Evolutionary conservation across 768 basidiomycete genomes (phyloP), one percentile per base, ranked within the genome.

Genomic region (Russula virescens): DNA sequence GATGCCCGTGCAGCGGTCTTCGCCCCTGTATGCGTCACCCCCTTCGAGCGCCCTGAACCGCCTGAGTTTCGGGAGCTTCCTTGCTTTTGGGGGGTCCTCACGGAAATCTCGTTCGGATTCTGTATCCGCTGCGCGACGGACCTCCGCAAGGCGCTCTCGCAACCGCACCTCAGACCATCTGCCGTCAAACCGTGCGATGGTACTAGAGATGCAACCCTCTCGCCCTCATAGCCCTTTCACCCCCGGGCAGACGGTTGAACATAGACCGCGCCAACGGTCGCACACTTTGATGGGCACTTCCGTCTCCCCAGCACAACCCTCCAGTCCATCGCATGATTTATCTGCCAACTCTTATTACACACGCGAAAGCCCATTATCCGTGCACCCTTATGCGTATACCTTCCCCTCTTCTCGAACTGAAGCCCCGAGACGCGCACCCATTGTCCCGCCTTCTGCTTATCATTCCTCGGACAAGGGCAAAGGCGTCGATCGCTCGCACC

Each of bases 371-470:
- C 59, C 64, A 38, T 13, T 57, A 47, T 68, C 57, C 53, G 73
- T 68, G 19, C 82, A 85, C 64, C 84, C 84, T 6, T 86, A 83
- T 69, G 81, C 81, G 13, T 79, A 80, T 69, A 72, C 73, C 21
- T 73, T 75, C 45, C 70, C 77, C 14, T 63, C 71, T 10, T 42
- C 68, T 45, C 46, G 61, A 23, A 58, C 64, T 23, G 60, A 51
- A 5, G 28, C 68, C 5, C 58, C 68, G 2, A 58, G 66, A 21
- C 67, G 60, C 58, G 65, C 64, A 43, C 66, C 60, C 21, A 50
- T 53, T 19, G 55, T 50, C 53, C 35, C 51, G 3, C 68, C 64
- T 3, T 52, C 60, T 26, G 65, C 64, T 62, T 65, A 63, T n/a
- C 65, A 60, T 50, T 72, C 69, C 57, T 58, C 43, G 68, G 71